Base-by-base conservation (phyloP, 192 early-diverging fungal genomes). In the Piromyces sp. region DNA sequence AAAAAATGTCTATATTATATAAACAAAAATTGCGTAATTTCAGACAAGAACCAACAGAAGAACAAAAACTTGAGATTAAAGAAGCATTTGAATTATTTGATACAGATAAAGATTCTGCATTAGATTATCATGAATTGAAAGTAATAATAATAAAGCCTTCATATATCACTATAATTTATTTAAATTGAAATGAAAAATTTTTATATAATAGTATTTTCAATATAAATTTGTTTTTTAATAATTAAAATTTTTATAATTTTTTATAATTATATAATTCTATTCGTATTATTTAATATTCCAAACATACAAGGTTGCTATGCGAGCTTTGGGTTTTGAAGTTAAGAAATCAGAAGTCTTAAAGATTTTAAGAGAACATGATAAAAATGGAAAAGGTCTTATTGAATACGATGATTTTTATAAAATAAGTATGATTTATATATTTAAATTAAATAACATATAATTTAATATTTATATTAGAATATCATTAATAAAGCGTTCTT, bases 61-160 rank as follows among this genome's bases (percentile, higher is more conserved):
- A 95, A 80, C 92, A 93, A 84, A 89, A 90, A 84, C 83, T 86
- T 14, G 91, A 92, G 84, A 87, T 91, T n/a, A 83, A 83, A 51
- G 91, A 92, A 82, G 91, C 89, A 22, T 92, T 92, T 80, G 83
- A 83, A 30, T 85, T 92, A 81, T 92, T 92, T 82, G 91, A 92
- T 82, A 89, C 88, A 4, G 90, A 93, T 86, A 89, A 90, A 78
- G 93, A 95, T 83, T 86, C 87, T 30, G 84, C 87, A 26, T 84
- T 95, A 5, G 93, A 94, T 87, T 94, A 92, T 83, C 95, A 94
- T 86, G 95, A 95, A 87, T 86, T 95, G 13, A 95, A 95, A 87
- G 93, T 94, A 38, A 82, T n/a, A 78, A 51, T n/a, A n/a, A n/a
- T n/a, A n/a, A n/a, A n/a, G n/a, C n/a, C n/a, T n/a, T n/a, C n/a